phyloP scores from a whole-genome alignment of 495 filamentous ascomycete genomes.

The Evernia prunastri region DNA sequence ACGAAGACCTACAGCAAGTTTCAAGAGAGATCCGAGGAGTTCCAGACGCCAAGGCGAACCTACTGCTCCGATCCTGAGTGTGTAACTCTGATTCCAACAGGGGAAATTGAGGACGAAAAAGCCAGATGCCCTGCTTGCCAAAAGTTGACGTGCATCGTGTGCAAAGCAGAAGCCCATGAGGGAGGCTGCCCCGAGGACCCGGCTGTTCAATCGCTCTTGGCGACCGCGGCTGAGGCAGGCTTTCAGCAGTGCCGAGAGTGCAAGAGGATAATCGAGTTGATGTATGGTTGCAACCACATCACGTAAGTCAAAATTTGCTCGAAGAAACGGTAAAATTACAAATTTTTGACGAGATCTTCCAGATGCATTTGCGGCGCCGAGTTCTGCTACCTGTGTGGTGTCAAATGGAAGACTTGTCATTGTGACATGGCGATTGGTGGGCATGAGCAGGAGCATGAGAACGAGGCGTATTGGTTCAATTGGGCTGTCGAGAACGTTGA shows the following conservation, averaged over 20 bases:
- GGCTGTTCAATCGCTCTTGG: not conserved
- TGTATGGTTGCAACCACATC: constrained; percentile 13
- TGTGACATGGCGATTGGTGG: too few species aligned
- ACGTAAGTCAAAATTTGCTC: not conserved
- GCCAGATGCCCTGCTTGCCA: constrained; percentile 39
- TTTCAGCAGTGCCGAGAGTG: constrained; percentile 13
- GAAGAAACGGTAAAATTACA: not conserved
- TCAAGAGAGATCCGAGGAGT: not conserved
- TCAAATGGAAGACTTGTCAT: not conserved
- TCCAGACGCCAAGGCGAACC: not conserved
- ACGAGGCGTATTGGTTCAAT: not conserved
- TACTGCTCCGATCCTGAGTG: not conserved
- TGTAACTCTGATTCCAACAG: not conserved
- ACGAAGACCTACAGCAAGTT: not conserved
- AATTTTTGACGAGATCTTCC: not conserved
- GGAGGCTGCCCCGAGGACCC: not conserved
- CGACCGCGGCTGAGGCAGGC: not conserved
- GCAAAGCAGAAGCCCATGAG: constrained; percentile 5
- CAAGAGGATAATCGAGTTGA: constrained; percentile 13
- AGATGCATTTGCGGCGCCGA: constrained; percentile 12
- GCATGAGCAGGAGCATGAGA: too few species aligned
- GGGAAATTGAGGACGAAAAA: constrained; percentile 26
- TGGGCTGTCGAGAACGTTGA: not conserved
- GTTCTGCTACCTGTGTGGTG: constrained; percentile 9
- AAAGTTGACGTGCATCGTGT: not conserved